phyloP scores from a whole-genome alignment of 1,284 basidiomycete genomes.

The Microbotryum violaceum region DNA sequence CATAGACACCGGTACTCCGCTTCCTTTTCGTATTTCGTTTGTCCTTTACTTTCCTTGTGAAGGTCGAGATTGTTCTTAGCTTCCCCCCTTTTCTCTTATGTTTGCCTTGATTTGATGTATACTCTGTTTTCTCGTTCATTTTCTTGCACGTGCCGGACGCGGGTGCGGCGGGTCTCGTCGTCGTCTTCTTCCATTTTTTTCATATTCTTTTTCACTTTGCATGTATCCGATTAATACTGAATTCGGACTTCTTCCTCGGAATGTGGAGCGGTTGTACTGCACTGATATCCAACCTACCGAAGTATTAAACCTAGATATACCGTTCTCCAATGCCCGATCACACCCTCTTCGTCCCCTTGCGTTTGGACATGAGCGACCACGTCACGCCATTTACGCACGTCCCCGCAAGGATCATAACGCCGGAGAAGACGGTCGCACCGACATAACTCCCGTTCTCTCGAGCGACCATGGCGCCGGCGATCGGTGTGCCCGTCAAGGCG shows the following conservation, averaged over 20 bases:
- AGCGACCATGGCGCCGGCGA: constrained; percentile 39
- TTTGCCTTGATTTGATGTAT: neutral
- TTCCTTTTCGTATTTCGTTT: neutral
- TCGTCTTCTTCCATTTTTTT: too few relatives aligned
- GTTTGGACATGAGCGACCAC: constrained; percentile 18
- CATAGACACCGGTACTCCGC: neutral
- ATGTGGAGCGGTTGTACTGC: neutral
- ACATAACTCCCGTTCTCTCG: constrained; percentile 32
- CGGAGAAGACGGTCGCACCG: constrained; percentile 33
- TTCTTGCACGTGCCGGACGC: neutral
- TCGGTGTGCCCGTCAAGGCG: constrained; percentile 39
- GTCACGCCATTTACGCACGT: constrained; percentile 17
- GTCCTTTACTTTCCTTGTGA: neutral
- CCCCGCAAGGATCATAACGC: constrained; percentile 32
- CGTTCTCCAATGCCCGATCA: neutral
- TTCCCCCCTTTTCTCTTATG: too few relatives aligned
- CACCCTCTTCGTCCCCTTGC: constrained; percentile 36
- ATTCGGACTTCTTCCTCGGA: neutral
- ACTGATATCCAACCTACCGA: neutral
- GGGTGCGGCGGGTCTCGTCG: neutral
- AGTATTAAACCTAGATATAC: too few relatives aligned
- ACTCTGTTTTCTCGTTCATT: neutral
- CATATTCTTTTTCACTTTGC: too few relatives aligned
- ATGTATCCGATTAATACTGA: too few relatives aligned
- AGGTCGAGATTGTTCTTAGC: neutral